Percentiles rank a stretch among this genome's conserved stretches.
phyloP scores from a whole-genome alignment of 2,329 filamentous ascomycete genomes.

The Ophiocordyceps camponoti-saundersi region DNA sequence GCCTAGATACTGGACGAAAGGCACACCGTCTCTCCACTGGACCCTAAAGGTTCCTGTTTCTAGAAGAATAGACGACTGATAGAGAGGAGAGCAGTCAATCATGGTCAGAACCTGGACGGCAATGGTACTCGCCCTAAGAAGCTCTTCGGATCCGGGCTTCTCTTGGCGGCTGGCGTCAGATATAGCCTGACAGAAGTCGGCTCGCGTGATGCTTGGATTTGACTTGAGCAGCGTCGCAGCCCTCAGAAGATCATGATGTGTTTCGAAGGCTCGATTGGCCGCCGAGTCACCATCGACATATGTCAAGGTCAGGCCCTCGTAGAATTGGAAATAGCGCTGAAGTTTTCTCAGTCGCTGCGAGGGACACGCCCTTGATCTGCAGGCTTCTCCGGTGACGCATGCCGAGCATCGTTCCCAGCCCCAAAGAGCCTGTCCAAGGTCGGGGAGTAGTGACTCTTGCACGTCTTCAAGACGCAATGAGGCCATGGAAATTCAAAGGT shows the following conservation, averaged over 20 bases:
- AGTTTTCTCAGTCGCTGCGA: too few species aligned
- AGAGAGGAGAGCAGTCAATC: background rate
- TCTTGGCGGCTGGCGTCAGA: background rate
- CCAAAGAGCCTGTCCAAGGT: too few species aligned
- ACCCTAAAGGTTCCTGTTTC: background rate
- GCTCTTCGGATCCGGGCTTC: background rate
- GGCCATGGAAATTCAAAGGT: too few species aligned
- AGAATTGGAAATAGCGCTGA: conserved; percentile 1
- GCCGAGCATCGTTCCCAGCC: too few species aligned
- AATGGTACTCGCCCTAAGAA: conserved; percentile 1
- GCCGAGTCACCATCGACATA: background rate
- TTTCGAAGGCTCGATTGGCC: background rate
- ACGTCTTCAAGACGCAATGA: too few species aligned
- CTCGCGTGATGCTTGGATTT: background rate
- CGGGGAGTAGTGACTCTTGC: too few species aligned
- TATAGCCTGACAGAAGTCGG: too few species aligned
- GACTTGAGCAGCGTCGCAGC: background rate
- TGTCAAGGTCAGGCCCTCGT: background rate
- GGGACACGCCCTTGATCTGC: too few species aligned
- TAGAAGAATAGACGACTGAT: background rate
- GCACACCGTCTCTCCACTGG: too few species aligned
- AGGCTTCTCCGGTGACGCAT: too few species aligned
- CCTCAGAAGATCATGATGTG: background rate
- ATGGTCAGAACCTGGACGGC: conserved; percentile 1
- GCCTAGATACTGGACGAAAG: too few species aligned